phyloP scores from a whole-genome alignment of 1,284 basidiomycete genomes.

The Coriolopsis trogii region DNA sequence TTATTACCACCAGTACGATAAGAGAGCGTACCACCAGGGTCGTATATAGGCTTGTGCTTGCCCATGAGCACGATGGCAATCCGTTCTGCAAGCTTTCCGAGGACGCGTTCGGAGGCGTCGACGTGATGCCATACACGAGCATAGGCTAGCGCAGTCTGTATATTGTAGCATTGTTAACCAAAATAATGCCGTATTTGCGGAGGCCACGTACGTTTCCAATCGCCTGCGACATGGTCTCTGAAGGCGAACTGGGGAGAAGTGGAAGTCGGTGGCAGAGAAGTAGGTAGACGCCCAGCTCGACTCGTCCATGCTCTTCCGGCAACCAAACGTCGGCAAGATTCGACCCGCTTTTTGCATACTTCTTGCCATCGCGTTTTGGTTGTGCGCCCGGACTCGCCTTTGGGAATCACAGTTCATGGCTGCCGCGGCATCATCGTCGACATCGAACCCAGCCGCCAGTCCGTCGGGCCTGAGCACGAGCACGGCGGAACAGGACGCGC shows the following conservation, averaged over 20 bases:
- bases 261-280: constrained; percentile 18
- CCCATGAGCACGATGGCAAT: constrained; percentile 98
- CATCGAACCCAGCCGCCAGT: too few species aligned
- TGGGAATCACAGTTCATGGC: constrained; percentile 24
- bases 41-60: constrained; percentile 98
- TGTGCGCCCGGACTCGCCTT: too few species aligned
- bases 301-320: too few species aligned
- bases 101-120: constrained; percentile 85
- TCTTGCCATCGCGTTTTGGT: too few species aligned
- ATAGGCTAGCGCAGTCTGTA: constrained; percentile 90
- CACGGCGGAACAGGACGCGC: constrained; percentile 29
- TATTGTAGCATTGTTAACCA: neutral
- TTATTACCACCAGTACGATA: neutral
- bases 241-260: constrained; percentile 1
- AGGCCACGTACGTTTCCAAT: constrained; percentile 67
- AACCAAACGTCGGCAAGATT: too few species aligned
- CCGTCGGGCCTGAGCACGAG: constrained; percentile 4
- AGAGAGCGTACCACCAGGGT: constrained; percentile 73
- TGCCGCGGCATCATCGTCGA: constrained; percentile 20
- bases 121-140: constrained; percentile 96
- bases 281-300: too few species aligned
- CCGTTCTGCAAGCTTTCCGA: constrained; percentile 92
- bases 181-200: neutral
- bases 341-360: too few species aligned
- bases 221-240: constrained; percentile 58